Evolutionary conservation across 495 filamentous ascomycete species (phyloP), one percentile per base, ranked within the genome.

Genomic region (Talaromyces nanjingensis): DNA sequence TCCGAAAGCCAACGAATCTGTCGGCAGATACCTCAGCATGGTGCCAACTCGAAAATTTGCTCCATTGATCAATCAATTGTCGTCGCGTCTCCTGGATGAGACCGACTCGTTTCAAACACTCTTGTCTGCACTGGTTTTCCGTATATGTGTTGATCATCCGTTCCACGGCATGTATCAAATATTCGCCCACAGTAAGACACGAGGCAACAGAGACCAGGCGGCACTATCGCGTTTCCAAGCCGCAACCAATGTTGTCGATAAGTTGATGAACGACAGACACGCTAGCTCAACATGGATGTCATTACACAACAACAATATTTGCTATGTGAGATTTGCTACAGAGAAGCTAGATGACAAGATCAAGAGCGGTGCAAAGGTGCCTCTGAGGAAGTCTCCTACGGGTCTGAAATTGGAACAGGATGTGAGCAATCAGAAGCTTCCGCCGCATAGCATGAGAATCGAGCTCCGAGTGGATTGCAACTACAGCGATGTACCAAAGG

Each of bases 91-190:
- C 14, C 85, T 96, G 58, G 85, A 93, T 66, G 81, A 84, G 25
- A 62, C 73, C 3, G 79, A 83, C 45, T 73, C 75, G 2, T 99
- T 99, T 70, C 96, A 99, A 68, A 72, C 73, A 18, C 77, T 92
- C 4, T 82, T 99, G 16, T 85, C 79, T 20, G 73, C 80, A 1
- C 75, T 98, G 39, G 86, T 97, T 14, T 82, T 87, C 64, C 82
- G 87, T 11, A 94, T 98, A 62, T 97, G 92, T 70, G 78, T 80
- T 9, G 92, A 99, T 27, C 94, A 99, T 73, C 94, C 94, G 1
- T 96, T 92, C 73, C 94, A 99, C 69, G 91, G 90, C 47, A 93
- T 97, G 87, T 93, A 97, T 70, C 92, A 97, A 60, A 91, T 99
- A 22, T 96, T 91, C 76, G 87, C 92, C 7, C 87, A 88, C 37